Evolutionary conservation across 208 protist genomes (phyloP), one percentile per base, ranked within the genome.

Genomic region (Wallacemonas rigidus): DNA sequence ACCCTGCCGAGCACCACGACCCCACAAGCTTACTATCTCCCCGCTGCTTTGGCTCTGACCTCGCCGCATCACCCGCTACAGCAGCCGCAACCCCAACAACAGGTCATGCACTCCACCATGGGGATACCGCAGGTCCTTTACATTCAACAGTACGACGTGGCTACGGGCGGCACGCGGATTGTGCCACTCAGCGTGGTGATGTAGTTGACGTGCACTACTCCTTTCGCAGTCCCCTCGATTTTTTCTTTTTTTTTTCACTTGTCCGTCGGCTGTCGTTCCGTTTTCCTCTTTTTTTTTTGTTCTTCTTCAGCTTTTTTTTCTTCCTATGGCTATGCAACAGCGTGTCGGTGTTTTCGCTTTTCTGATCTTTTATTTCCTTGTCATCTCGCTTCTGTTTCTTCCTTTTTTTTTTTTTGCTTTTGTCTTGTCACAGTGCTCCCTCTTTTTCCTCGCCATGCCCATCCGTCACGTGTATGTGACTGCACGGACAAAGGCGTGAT

Each of bases 391-490:
- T 65, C 50, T 51, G 0, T 53, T 41, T 65, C n/a, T 65, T 54
- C 74, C 73, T 75, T 69, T 82, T 76, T 56, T 81, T 57, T 60
- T 72, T 50, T 50, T 57, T 47, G 40, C 48, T 26, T 26, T 26
- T 26, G 26, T 26, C 26, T 26, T 26, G 26, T 26, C 26, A 26
- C 26, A 26, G 26, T 26, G 26, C 26, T 26, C 26, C 26, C 26
- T 26, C 26, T 26, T 26, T 26, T 26, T 26, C 26, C 26, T 26
- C 26, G 26, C 26, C 26, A 26, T 26, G 26, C 26, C 26, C 26
- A 26, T 26, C 26, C 26, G 26, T 26, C 26, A 26, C 26, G 26
- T 26, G 26, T 26, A 26, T 26, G 26, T 26, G 26, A 26, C 26
- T 26, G 26, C 26, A 26, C 26, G 26, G 26, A 26, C 26, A 26